Base-by-base conservation (phyloP, 805 yeast genomes). In the Cyberlindnera mycetangii region DNA sequence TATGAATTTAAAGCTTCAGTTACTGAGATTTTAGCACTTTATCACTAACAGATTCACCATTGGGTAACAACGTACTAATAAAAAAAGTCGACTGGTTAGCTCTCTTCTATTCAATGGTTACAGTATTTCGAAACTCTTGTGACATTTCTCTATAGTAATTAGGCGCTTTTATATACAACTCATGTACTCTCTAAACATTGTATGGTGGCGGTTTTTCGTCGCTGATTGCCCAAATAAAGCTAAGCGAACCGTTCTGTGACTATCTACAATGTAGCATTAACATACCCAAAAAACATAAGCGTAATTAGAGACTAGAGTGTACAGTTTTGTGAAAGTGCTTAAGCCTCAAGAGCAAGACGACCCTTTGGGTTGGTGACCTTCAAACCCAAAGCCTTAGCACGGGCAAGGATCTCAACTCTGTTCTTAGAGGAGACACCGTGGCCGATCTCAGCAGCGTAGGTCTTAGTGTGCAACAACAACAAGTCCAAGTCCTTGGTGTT, bases 371-470 rank as follows among this genome's bases (percentile, higher is more conserved):
- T 93, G 83, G 99, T 93, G 69, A 93, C 97, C 84, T 89, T 90
- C 71, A 93, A 81, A 78, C 98, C 98, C 68, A 89, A 80, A 74
- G 95, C 88, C 85, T 89, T 92, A 68, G 99, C 99, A 79, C 88
- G 89, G 65, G 95, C 84, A 66, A 93, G 81, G 65, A 93, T 88
- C 68, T 78, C 90, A 69, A 90, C 90, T 83, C 99, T 89, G 93
- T 93, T 90, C 81, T 82, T 90, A 64, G 98, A 88, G 65, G 98
- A 90, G 64, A 93, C 93, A 75, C 85, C 88, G 90, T 89, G 97
- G 66, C 98, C 96, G 68, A 93, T 93, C 83, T 93, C 99, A 73
- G 99, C 99, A 74, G 99, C 99, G 77, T 88, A 93, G 66, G 96
- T 79, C 82, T 86, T 89, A 78, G 96, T 84, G 89, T 93, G 97